A percentile compares a stretch with the other conserved stretches of the same genome.
Conservation (phyloP, 306 rosid species). For the Vicia sativa region DNA sequence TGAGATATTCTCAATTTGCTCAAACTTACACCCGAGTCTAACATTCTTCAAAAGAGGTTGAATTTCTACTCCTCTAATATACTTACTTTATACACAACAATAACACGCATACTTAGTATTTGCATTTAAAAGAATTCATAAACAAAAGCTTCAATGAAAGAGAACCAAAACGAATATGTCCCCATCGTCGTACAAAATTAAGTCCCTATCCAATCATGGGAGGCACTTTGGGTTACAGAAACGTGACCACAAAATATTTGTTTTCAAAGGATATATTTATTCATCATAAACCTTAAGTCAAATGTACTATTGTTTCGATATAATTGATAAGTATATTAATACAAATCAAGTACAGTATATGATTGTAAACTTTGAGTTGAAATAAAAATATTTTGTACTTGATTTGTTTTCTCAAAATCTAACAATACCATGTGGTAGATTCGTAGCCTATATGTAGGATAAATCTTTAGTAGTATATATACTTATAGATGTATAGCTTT, state of each 20-base stretch:
- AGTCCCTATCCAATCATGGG: slow-evolving; percentile 46
- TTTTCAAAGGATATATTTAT: slow-evolving; percentile 36
- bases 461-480: slow-evolving; percentile 42
- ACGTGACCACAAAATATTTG: slow-evolving; percentile 33
- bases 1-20: no score
- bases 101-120: background rate
- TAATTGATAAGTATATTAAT: slow-evolving; percentile 36
- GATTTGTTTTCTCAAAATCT: slow-evolving; percentile 53
- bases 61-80: no score
- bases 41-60: no score
- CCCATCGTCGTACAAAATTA: slow-evolving; percentile 40
- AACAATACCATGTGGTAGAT: slow-evolving; percentile 82
- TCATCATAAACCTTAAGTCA: slow-evolving; percentile 38
- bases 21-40: no score
- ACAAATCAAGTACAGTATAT: slow-evolving; percentile 41
- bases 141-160: slow-evolving; percentile 32
- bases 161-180: slow-evolving; percentile 42
- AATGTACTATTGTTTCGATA: slow-evolving; percentile 44
- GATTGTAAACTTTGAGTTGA: slow-evolving; percentile 36
- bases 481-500: slow-evolving; percentile 48
- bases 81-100: no score
- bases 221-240: slow-evolving; percentile 43
- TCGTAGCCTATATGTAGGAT: slow-evolving; percentile 59
- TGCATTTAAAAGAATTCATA: background rate
- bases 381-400: slow-evolving; percentile 63